A percentile compares a stretch with the other conserved stretches of the same genome.
Evolutionary conservation across 2,329 filamentous ascomycete genomes (phyloP).

Genomic region (Canariomyces notabilis): DNA sequence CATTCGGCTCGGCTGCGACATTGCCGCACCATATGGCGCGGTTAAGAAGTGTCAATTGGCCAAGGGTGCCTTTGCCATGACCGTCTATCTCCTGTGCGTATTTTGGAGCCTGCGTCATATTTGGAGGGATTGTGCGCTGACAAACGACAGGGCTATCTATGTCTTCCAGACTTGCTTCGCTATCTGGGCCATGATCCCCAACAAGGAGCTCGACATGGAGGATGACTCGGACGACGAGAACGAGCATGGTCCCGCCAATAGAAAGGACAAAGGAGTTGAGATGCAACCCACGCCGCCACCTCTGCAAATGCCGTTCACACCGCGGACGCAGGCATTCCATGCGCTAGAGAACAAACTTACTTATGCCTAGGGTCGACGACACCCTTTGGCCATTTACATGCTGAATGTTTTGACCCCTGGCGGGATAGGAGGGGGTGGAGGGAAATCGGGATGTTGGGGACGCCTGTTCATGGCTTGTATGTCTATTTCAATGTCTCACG

Average conservation of each 20-base stretch:
- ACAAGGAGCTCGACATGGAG: slow-evolving; percentile 46
- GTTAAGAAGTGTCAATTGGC: slow-evolving; percentile 61
- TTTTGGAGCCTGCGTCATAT: slow-evolving; percentile 4
- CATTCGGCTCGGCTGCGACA: slow-evolving; percentile 62
- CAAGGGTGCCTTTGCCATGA: slow-evolving; percentile 60
- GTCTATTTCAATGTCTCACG: neutral
- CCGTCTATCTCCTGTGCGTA: slow-evolving; percentile 63
- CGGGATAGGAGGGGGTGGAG: neutral
- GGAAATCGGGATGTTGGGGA: neutral
- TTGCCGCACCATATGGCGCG: slow-evolving; percentile 50
- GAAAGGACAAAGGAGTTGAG: slow-evolving; percentile 43
- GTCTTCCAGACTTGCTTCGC: slow-evolving; percentile 53
- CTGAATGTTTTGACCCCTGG: neutral
- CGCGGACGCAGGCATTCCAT: slow-evolving; percentile 63
- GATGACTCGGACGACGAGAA: slow-evolving; percentile 40
- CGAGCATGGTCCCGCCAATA: slow-evolving; percentile 28
- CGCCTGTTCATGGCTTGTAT: neutral
- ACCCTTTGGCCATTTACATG: neutral
- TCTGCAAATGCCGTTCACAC: slow-evolving; percentile 50
- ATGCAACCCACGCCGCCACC: slow-evolving; percentile 39
- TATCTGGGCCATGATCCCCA: slow-evolving; percentile 54
- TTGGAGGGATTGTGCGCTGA: neutral
- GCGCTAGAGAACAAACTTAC: slow-evolving; percentile 51
- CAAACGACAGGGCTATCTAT: slow-evolving; percentile 50
- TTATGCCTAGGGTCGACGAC: neutral